Percentiles rank a stretch among this genome's conserved stretches.
phyloP scores from a whole-genome alignment of 2,329 filamentous ascomycete genomes.

The Seiridium cupressi region DNA sequence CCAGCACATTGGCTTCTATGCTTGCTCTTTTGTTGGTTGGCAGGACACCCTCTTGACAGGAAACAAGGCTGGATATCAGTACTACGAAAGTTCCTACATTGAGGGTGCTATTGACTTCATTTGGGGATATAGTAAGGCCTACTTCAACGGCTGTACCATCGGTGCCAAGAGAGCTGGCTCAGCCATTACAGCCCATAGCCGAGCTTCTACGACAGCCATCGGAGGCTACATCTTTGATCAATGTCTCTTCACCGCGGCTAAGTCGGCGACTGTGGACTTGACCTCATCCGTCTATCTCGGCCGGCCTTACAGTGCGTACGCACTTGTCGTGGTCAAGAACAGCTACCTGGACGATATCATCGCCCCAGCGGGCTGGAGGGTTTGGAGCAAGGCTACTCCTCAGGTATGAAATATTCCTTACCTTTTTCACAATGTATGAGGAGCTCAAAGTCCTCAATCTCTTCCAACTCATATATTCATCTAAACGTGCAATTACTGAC shows the following conservation, averaged over 20 bases:
- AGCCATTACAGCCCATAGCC: slow-evolving; percentile 31
- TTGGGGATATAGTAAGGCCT: slow-evolving; percentile 33
- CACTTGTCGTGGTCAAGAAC: slow-evolving; percentile 50
- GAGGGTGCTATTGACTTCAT: slow-evolving; percentile 50
- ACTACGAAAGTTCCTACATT: slow-evolving; percentile 43
- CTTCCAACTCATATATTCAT: too few relatives aligned
- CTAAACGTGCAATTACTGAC: too few relatives aligned
- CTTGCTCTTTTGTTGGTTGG: slow-evolving; percentile 41
- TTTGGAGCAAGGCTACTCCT: slow-evolving; percentile 19
- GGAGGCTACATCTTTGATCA: slow-evolving; percentile 7
- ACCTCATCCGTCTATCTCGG: slow-evolving; percentile 4
- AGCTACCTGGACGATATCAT: slow-evolving; percentile 41
- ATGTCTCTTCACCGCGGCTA: slow-evolving; percentile 3
- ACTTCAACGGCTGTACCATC: slow-evolving; percentile 43
- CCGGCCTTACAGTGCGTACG: slow-evolving; percentile 49
- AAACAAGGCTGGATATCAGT: slow-evolving; percentile 42
- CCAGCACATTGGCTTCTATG: slow-evolving; percentile 44
- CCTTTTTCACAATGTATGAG: too few relatives aligned
- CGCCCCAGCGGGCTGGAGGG: slow-evolving; percentile 1
- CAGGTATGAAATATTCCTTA: slow-evolving; percentile 12
- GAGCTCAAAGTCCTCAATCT: too few relatives aligned
- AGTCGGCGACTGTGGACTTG: slow-evolving; percentile 2
- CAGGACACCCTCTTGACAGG: slow-evolving; percentile 45
- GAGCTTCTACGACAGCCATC: not conserved
- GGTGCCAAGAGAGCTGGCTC: slow-evolving; percentile 28